Conservation (phyloP, 805 yeast species). For the Metschnikowia matae region DNA sequence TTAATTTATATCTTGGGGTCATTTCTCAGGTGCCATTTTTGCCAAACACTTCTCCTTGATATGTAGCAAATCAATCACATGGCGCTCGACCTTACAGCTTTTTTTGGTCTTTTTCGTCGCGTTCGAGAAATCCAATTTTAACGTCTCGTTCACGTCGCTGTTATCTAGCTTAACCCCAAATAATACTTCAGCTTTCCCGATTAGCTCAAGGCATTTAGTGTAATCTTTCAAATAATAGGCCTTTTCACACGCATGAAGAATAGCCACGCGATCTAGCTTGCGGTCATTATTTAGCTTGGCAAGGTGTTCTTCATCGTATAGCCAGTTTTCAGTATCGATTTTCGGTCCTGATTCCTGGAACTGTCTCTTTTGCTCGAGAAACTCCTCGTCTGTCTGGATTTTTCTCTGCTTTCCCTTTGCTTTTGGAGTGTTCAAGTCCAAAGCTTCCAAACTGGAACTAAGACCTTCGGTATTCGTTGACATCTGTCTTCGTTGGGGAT, state of each 20-base stretch:
- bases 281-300: conserved; percentile 26
- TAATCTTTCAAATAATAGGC: conserved; percentile 57
- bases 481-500: neutral
- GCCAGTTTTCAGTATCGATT: conserved; percentile 44
- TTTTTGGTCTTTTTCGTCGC: conserved; percentile 25
- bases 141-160: conserved; percentile 22
- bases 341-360: conserved; percentile 58
- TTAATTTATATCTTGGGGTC: neutral
- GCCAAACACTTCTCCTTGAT: conserved; percentile 35
- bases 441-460: neutral
- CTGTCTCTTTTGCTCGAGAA: conserved; percentile 44
- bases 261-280: conserved; percentile 53
- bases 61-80: conserved; percentile 47
- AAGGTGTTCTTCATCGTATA: conserved; percentile 24
- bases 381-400: conserved; percentile 68
- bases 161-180: conserved; percentile 23
- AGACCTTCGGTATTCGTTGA: neutral
- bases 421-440: neutral
- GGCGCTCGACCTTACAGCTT: conserved; percentile 42
- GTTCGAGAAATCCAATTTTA: conserved; percentile 17
- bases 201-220: conserved; percentile 44
- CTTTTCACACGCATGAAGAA: conserved; percentile 60
- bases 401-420: conserved; percentile 42
- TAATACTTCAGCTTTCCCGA: conserved; percentile 33
- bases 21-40: conserved; percentile 10